phyloP scores from a whole-genome alignment of 169 alveolate species.

The Eimeria praecox region DNA sequence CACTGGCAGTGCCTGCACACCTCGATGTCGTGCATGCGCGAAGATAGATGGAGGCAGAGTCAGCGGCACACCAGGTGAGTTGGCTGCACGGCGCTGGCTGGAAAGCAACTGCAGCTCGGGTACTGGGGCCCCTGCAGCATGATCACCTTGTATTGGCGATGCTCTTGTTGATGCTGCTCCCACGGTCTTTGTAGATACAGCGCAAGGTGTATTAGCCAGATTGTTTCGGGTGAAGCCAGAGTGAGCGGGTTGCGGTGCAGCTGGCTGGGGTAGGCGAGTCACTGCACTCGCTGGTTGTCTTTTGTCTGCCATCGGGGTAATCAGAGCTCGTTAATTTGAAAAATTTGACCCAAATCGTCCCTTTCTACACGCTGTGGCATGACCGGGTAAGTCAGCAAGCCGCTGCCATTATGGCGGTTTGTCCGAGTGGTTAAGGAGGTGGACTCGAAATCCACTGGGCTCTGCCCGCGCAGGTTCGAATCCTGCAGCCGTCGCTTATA shows the following conservation, averaged over 20 bases:
- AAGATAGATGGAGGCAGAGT: not conserved
- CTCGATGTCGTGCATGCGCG: not conserved
- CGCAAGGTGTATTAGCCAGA: not conserved
- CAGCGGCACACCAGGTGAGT: not conserved
- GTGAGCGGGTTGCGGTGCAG: not conserved
- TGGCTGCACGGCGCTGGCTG: not conserved
- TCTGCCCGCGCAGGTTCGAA: conserved; percentile 99
- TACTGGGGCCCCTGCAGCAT: not conserved
- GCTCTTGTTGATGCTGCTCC: not conserved
- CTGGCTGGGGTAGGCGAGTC: conserved; percentile 16
- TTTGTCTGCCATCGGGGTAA: conserved; percentile 24
- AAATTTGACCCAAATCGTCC: not conserved
- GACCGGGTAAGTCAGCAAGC: not conserved
- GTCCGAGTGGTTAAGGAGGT: conserved; percentile 78
- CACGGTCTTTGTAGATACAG: not conserved
- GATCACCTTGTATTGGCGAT: not conserved
- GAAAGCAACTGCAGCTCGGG: not conserved
- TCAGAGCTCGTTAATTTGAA: not conserved
- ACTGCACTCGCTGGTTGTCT: conserved; percentile 12
- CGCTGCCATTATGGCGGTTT: conserved; percentile 48
- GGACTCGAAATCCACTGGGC: conserved; percentile 91
- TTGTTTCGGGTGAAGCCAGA: not conserved
- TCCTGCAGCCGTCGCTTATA: conserved; percentile 93
- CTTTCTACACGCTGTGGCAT: not conserved
- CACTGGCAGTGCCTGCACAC: not conserved